Base-by-base conservation (phyloP, 75 land plant species). In the Picea glauca region DNA sequence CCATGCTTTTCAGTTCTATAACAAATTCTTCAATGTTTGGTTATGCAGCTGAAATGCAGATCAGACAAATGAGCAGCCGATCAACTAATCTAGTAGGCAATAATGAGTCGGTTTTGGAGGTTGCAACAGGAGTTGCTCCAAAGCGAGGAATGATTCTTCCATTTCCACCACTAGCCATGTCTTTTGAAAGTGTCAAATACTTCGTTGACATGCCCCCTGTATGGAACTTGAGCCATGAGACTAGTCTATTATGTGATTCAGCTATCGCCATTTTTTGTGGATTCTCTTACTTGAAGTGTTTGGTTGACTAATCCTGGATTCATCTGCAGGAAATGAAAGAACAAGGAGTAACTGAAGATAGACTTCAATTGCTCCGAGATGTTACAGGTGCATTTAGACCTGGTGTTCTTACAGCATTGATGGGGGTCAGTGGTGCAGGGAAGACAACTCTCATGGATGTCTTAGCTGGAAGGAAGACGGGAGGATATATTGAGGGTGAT, bases 361-460 rank as follows among this genome's bases (percentile, higher is more conserved):
- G 83, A 67, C 94, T 94, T 30, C 94, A 90, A 79, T 74, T 94
- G 75, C 88, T 94, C 12, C 74, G 81, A 15, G 87, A 80, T n/a
- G 87, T 92, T 56, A 90, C 92, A 3, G 92, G 94, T 59, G 88
- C 92, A 64, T 94, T 94, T 67, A 78, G 92, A 35, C 96, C 96
- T 38, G 93, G 96, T 38, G 87, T 94, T 38, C 81, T 94, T 35
- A 91, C 96, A 15, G 96, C 96, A 35, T 79, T 94, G 20, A 90
- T 94, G 90, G 96, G 96, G 64, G 91, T 94, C 33, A 94, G 96
- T 81, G 96, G 96, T 5, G 96, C 96, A 18, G 96, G 96, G 70
- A 94, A 94, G 83, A 92, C 96, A 5, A 93, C 96, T 13, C 85
- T 93, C 61, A 93, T 93, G 96, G 96, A 93, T 82, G 96, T 93